Evolutionary conservation across 2,329 filamentous ascomycete genomes (phyloP).

Genomic region (Pyrenophora graminea): DNA sequence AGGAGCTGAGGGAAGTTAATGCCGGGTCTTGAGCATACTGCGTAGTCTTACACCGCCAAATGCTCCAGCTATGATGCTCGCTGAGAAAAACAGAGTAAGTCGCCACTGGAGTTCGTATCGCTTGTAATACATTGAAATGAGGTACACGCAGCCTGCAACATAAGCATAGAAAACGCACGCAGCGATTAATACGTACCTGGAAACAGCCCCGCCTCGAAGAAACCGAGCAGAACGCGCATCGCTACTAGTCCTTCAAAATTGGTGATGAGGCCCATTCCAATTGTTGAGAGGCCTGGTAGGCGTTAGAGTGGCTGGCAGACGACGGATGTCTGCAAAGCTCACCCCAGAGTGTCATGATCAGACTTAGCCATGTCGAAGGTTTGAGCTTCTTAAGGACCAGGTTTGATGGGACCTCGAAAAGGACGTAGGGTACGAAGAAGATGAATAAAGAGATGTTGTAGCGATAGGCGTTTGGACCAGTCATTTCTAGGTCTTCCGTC

Average conservation of each 20-base stretch:
- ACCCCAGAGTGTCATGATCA: constrained; percentile 48
- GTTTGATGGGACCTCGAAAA: constrained; percentile 46
- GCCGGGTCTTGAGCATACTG: background rate
- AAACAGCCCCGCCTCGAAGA: constrained; percentile 47
- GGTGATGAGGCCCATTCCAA: constrained; percentile 54
- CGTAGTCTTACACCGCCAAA: constrained; percentile 44
- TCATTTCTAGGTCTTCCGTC: constrained; percentile 45
- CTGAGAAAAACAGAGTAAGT: constrained; percentile 49
- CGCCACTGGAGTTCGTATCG: constrained; percentile 51
- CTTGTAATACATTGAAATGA: constrained; percentile 49
- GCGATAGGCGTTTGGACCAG: constrained; percentile 28
- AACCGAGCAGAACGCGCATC: constrained; percentile 48
- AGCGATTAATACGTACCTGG: constrained; percentile 18
- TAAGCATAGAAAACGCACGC: background rate
- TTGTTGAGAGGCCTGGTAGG: constrained; percentile 40
- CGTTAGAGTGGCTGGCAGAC: background rate
- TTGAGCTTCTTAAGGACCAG: constrained; percentile 47
- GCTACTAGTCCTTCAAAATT: constrained; percentile 54
- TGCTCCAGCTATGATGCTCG: constrained; percentile 48
- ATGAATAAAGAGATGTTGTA: constrained; percentile 48
- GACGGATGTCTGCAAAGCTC: background rate
- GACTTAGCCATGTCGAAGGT: constrained; percentile 46
- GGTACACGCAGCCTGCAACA: constrained; percentile 33
- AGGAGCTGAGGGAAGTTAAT: constrained; percentile 33
- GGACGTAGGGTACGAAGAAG: constrained; percentile 47